Evolutionary conservation across 2,329 filamentous ascomycete species (phyloP).

Genomic region (Calonectria multiphialidica): DNA sequence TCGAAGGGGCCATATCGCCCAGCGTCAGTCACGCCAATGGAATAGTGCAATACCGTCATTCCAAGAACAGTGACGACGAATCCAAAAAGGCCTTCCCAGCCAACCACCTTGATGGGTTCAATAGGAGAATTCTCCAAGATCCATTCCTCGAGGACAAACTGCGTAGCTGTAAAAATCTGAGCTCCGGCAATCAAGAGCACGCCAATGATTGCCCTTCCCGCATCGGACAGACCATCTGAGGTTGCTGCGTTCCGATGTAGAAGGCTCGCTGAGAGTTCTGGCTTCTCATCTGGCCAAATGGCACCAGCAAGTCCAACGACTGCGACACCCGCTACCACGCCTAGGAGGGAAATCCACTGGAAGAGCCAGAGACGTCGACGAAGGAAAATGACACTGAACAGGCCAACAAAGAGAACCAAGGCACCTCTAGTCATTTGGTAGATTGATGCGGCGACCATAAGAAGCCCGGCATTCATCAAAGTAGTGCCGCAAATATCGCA

Average conservation of each 20-base stretch:
- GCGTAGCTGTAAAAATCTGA: conserved; percentile 95
- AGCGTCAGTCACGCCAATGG: conserved; percentile 79
- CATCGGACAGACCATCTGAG: conserved; percentile 52
- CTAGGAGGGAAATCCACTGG: conserved; percentile 90
- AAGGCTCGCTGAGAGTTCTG: conserved; percentile 47
- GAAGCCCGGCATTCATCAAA: conserved; percentile 94
- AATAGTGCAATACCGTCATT: conserved; percentile 84
- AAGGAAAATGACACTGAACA: conserved; percentile 94
- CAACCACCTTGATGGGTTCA: conserved; percentile 90
- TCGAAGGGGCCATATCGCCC: conserved; percentile 91
- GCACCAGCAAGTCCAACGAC: conserved; percentile 91
- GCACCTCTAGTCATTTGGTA: conserved; percentile 99
- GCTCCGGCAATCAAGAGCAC: conserved; percentile 92
- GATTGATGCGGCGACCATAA: conserved; percentile 95
- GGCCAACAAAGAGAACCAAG: conserved; percentile 92
- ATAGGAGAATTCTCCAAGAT: conserved; percentile 76
- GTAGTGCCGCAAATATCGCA: conserved; percentile 97
- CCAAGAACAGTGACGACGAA: conserved; percentile 82
- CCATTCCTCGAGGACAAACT: conserved; percentile 96
- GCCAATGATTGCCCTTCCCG: conserved; percentile 76
- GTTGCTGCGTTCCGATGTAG: conserved; percentile 53
- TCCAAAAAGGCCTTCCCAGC: conserved; percentile 96
- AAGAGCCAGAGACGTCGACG: conserved; percentile 83
- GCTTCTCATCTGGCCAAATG: conserved; percentile 77
- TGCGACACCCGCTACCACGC: conserved; percentile 90